phyloP scores from a whole-genome alignment of 2,329 filamentous ascomycete species.

The Colletotrichum euphorbiae region DNA sequence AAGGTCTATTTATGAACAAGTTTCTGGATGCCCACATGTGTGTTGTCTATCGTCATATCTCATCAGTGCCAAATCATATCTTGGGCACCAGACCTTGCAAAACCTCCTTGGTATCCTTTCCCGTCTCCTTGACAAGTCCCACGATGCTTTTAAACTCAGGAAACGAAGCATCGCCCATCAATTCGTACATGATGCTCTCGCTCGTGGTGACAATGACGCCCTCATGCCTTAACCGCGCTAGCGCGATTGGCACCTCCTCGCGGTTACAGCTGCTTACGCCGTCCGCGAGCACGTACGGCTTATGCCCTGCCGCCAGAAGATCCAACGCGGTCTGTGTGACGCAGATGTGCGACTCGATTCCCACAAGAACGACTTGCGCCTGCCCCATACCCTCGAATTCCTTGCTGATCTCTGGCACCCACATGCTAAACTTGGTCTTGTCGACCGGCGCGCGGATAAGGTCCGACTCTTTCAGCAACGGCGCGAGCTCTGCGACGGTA shows the following conservation, averaged over 20 bases:
- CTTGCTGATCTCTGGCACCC: conserved; percentile 73
- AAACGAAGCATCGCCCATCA: conserved; percentile 82
- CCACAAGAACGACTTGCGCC: conserved; percentile 79
- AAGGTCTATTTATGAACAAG: background rate
- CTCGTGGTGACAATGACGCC: conserved; percentile 86
- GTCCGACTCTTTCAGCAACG: conserved; percentile 58
- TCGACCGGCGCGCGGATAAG: conserved; percentile 68
- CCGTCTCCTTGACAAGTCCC: conserved; percentile 81
- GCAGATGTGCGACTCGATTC: conserved; percentile 95
- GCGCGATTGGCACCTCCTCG: conserved; percentile 82
- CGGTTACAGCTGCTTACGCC: conserved; percentile 89
- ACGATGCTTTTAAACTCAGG: conserved; percentile 80
- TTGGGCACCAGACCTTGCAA: conserved; percentile 75
- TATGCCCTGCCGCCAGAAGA: conserved; percentile 78
- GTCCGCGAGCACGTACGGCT: conserved; percentile 89
- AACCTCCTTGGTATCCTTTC: conserved; percentile 75
- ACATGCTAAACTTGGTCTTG: conserved; percentile 94
- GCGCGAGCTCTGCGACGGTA: conserved; percentile 78
- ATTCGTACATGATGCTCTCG: conserved; percentile 92
- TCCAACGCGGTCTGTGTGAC: conserved; percentile 93
- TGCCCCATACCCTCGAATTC: conserved; percentile 48
- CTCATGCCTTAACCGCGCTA: conserved; percentile 79
- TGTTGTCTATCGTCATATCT: background rate
- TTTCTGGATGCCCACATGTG: conserved; percentile 5
- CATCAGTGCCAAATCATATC: conserved; percentile 50